Evolutionary conservation across 2,329 filamentous ascomycete genomes (phyloP), one percentile per base, ranked within the genome.

Genomic region (Ascosphaera aggregata): DNA sequence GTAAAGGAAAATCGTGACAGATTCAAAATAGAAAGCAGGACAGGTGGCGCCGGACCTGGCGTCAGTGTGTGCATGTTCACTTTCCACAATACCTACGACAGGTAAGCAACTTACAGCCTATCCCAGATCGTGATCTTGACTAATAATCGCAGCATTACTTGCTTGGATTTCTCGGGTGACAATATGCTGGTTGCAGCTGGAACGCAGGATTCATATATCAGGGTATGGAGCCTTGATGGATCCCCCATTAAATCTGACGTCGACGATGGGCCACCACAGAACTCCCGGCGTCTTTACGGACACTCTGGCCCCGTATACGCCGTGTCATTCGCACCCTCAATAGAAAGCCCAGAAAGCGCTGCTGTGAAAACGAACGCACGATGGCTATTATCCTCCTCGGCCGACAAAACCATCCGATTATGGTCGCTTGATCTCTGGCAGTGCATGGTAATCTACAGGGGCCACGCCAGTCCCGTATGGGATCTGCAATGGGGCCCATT

Each of bases 21-120:
- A 15, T 92, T 94, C 55, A 78, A 73, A 52, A 86, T 95, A 41
- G 80, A 92, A 43, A 73, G 76, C 16, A 72, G 79, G 24, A 86
- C 80, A 9, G 80, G 82, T 13, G 86, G 85, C 7, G 69, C 85
- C 38, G 82, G 85, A 11, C 73, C 82, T 40, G 75, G 76, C 18
- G 67, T 94, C 43, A 92, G 84, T 49, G 76, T 91, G 18, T 89
- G 81, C 63, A 95, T 95, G 80, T 94, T 91, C 54, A 98, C 89
- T 1, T 93, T 95, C 52, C 89, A 98, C 63, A 98, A 98, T 56
- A 92, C 81, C 0, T 76, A 84, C 45, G 84, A 92, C 56, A 79
- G 73, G 81, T 85, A 61, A 63, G 71, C 44, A 39, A 44, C n/a
- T 11, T 17, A 18, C 36, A 32, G 7, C 17, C 18, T 9, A 18